Evolutionary conservation across 2,329 filamentous ascomycete genomes (phyloP), one percentile per base, ranked within the genome.

Genomic region (Paracoccidioides brasiliensis): DNA sequence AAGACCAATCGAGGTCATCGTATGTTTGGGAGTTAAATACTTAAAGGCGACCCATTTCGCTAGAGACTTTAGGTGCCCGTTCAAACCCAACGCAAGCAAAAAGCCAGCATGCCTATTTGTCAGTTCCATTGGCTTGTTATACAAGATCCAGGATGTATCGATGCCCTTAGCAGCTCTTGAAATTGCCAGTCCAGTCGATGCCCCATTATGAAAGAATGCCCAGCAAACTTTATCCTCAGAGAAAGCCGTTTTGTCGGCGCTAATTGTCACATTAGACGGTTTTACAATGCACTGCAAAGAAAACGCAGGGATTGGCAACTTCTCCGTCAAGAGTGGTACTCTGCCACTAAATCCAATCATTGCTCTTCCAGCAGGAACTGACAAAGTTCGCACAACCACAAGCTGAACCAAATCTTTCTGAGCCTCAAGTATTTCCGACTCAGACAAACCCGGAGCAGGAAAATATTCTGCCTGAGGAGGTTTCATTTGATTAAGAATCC

Each of bases 11-110:
- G 93, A 97, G 30, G 93, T 97, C 93, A 98, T 98, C 32, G 90
- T 95, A 70, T 98, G 94, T 66, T 98, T 98, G 1, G 93, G 91
- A 0, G 93, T 98, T n/a, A 98, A 76, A 63, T 98, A 98, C 67
- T 96, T 97, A 79, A 97, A 98, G 7, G 90, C 91, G 45, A 98
- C 85, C 91, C 93, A 98, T 74, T 97, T 97, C 2, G 93, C 93
- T 33, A 98, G 80, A 6, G 83, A 86, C 63, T 88, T 93, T n/a
- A 98, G 76, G 71, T 98, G 94, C 0, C 93, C 94, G 63, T 96
- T 96, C 30, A 98, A 76, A 3, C 93, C 93, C 4, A 98, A 77
- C 4, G 90, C 93, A 0, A 98, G 78, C 45, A 98, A 73, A 60
- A 98, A 93, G 0, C 93, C 93, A 35, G 93, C 94, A 69, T 98